phyloP scores from a whole-genome alignment of 805 yeast species.

The Ogataea chonburiensis region DNA sequence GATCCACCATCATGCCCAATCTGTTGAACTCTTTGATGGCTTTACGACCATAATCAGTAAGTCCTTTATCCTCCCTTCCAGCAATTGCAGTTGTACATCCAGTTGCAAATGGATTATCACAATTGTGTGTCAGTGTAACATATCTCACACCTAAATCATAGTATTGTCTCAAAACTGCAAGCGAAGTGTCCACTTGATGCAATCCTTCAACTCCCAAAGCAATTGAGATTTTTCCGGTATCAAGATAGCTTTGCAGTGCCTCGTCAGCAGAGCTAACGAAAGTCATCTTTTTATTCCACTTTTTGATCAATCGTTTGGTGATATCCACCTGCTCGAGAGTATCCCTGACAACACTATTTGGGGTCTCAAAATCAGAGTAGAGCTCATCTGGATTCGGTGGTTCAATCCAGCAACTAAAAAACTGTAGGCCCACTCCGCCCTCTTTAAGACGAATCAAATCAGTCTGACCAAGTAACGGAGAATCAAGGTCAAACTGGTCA shows the following conservation, averaged over 20 bases:
- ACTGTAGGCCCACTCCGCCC: slow-evolving; percentile 50
- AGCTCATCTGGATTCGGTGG: slow-evolving; percentile 41
- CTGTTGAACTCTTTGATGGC: slow-evolving; percentile 51
- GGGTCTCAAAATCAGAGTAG: slow-evolving; percentile 44
- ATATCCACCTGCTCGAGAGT: slow-evolving; percentile 56
- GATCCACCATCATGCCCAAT: slow-evolving; percentile 52
- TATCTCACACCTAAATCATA: slow-evolving; percentile 51
- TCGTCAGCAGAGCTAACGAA: slow-evolving; percentile 43
- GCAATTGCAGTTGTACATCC: slow-evolving; percentile 49
- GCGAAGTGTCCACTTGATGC: slow-evolving; percentile 50
- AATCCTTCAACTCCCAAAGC: slow-evolving; percentile 55
- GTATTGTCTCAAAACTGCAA: slow-evolving; percentile 50
- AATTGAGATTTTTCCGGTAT: slow-evolving; percentile 39
- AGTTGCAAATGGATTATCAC: slow-evolving; percentile 58
- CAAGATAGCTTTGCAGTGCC: slow-evolving; percentile 37
- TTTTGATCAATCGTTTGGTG: slow-evolving; percentile 42
- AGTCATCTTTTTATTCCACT: slow-evolving; percentile 39
- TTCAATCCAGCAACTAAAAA: slow-evolving; percentile 50
- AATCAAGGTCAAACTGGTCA: slow-evolving; percentile 40
- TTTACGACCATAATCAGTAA: slow-evolving; percentile 42
- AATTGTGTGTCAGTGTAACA: slow-evolving; percentile 53
- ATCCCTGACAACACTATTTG: slow-evolving; percentile 47
- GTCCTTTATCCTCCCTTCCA: slow-evolving; percentile 45
- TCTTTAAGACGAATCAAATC: slow-evolving; percentile 41
- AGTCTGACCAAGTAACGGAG: slow-evolving; percentile 43